Evolutionary conservation across 2,329 filamentous ascomycete genomes (phyloP).

Genomic region (Fusarium metavorans): DNA sequence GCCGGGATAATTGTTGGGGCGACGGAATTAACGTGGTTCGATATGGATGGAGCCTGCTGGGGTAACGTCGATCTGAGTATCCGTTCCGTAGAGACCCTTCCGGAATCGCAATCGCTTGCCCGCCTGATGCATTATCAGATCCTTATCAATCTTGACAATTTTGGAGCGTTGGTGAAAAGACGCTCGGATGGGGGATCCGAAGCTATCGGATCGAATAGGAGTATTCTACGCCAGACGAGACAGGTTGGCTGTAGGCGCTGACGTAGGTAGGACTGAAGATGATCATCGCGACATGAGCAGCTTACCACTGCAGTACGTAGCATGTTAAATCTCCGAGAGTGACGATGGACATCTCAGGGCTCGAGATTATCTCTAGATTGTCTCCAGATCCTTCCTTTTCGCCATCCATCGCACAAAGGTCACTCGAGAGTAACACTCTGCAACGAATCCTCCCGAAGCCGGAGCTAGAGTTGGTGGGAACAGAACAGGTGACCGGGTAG

Average conservation of each 20-base stretch:
- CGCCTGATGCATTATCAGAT: background rate
- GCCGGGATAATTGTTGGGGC: background rate
- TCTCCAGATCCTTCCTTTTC: background rate
- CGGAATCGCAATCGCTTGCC: background rate
- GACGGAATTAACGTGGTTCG: background rate
- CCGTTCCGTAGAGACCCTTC: background rate
- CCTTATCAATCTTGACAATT: conserved; percentile 9
- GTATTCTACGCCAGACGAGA: background rate
- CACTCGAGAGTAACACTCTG: background rate
- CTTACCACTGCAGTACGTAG: background rate
- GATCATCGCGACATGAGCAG: background rate
- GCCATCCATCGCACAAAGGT: background rate
- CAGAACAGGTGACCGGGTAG: conserved; percentile 29
- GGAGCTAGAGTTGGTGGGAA: conserved; percentile 25
- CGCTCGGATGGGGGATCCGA: conserved; percentile 19
- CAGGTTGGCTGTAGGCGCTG: background rate
- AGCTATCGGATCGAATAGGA: background rate
- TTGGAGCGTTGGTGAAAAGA: background rate
- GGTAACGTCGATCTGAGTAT: background rate
- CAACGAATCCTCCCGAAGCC: conserved; percentile 21
- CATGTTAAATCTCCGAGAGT: background rate
- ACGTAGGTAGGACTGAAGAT: background rate
- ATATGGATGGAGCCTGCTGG: background rate
- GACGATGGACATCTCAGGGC: background rate
- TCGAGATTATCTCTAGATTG: background rate